Base-by-base conservation (phyloP, 345 rosid genomes). In the Salix suchowensis region DNA sequence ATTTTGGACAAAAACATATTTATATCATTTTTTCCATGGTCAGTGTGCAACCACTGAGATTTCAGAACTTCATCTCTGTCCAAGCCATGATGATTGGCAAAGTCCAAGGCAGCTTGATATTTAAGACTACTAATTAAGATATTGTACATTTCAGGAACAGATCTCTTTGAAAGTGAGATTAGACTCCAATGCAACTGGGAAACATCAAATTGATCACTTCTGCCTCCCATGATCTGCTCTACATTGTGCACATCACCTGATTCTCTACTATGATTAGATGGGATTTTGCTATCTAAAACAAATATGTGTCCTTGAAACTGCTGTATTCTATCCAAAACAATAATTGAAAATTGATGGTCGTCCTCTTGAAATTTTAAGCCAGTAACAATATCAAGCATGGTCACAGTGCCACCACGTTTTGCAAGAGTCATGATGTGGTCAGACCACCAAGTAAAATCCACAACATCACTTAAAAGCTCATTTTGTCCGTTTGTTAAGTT, bases 361-460 rank as follows among this genome's bases (percentile, higher is more conserved):
- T 83, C 84, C 79, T 91, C 90, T 78, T 85, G 82, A 76, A 89
- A 75, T 76, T 82, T 85, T 77, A 78, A 78, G 79, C 91, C 91
- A 61, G 82, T 83, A 77, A 69, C 76, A 68, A 88, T 73, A 87
- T 93, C 91, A 70, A 86, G 65, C 90, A 91, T 88, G 72, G 85
- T 77, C 68, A 93, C 40, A 40, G 55, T 73, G 61, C 97, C 96
- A 21, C 85, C 81, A 72, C 78, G 81, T 82, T 85, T 93, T 68
- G 86, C 87, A 77, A 93, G 68, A 79, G 91, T 72, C 79, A 96
- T 79, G 78, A 90, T 70, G 26, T 88, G 88, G 72, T 91, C 94
- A 75, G 94, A 91, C 98, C 98, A 96, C 99, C 98, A 96, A 67
- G 98, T 86, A 71, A 96, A 91, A 82, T 96, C 99, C 61, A 79